Percentiles rank a stretch among this genome's conserved stretches.
These are phyloP conservation scores for Ramalina peruviana DNA, from an alignment of 495 filamentous ascomycete species.

Conservation along the genomic window DNA sequence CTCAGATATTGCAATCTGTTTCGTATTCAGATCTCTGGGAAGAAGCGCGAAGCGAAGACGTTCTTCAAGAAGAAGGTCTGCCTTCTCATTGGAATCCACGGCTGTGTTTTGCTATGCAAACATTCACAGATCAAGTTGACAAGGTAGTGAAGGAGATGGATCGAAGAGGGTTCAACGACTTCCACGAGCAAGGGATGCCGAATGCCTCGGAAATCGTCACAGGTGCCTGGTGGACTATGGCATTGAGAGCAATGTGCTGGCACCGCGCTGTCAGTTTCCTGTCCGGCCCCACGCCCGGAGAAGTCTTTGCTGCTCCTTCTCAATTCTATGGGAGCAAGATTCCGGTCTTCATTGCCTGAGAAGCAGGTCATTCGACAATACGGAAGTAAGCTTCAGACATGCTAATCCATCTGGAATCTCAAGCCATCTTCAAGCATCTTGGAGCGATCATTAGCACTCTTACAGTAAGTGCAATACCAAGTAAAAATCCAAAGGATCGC, in stretches of 20 bases:
- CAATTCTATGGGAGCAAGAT: slow-evolving; percentile 2
- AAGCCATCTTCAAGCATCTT: no score
- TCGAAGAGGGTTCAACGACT: not conserved
- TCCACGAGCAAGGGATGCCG: not conserved
- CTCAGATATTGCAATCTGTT: slow-evolving; percentile 7
- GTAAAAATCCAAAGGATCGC: no score
- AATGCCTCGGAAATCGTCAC: not conserved
- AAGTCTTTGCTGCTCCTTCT: not conserved
- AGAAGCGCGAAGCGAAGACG: no score
- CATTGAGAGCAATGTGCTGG: slow-evolving; percentile 19
- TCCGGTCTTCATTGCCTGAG: slow-evolving; percentile 2
- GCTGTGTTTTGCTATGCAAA: slow-evolving; percentile 1
- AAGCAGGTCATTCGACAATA: no score
- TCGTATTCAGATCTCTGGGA: not conserved
- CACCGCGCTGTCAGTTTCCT: slow-evolving; percentile 14
- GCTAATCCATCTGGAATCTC: no score
- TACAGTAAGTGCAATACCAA: no score
- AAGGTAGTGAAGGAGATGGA: not conserved
- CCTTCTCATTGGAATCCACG: not conserved
- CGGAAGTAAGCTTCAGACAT: no score
- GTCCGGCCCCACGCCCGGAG: slow-evolving; percentile 1
- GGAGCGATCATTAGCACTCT: no score
- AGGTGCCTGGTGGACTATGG: slow-evolving; percentile 16
- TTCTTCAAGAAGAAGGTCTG: no score
- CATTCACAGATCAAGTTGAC: not conserved